Evolutionary conservation across 2,329 filamentous ascomycete species (phyloP).

Genomic region (Arthrobotrys entomopaga): DNA sequence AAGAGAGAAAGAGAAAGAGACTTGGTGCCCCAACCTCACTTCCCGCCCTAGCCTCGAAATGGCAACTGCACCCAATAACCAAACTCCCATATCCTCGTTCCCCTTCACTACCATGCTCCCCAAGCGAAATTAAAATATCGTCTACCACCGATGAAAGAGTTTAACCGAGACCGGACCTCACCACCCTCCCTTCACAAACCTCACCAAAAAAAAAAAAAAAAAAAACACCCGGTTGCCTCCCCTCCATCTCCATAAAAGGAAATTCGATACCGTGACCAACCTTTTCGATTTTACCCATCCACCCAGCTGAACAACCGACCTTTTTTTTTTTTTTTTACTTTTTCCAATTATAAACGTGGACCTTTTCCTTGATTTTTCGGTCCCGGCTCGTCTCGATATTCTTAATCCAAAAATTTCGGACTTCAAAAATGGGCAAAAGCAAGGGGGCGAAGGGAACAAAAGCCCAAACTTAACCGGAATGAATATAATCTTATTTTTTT

Average conservation of each 20-base stretch:
- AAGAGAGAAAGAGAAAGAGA: not conserved
- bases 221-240: not conserved
- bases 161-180: conserved; percentile 42
- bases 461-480: conserved; percentile 12
- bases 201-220: not conserved
- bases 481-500: not conserved
- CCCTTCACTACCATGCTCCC: not conserved
- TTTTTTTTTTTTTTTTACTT: conserved; percentile 8
- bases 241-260: conserved; percentile 20
- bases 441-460: conserved; percentile 3
- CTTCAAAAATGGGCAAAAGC: conserved; percentile 3
- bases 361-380: conserved; percentile 10
- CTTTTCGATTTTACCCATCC: not conserved
- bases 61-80: conserved; percentile 25
- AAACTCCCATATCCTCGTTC: conserved; percentile 19
- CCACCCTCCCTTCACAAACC: not conserved
- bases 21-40: not conserved
- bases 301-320: not conserved
- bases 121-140: conserved; percentile 51
- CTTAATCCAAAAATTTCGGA: not conserved
- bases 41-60: conserved; percentile 5
- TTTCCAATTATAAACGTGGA: not conserved
- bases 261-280: conserved; percentile 42
- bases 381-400: conserved; percentile 16
- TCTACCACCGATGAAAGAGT: conserved; percentile 32